phyloP scores from a whole-genome alignment of 78 protist genomes.

The Isochrysis galbana region DNA sequence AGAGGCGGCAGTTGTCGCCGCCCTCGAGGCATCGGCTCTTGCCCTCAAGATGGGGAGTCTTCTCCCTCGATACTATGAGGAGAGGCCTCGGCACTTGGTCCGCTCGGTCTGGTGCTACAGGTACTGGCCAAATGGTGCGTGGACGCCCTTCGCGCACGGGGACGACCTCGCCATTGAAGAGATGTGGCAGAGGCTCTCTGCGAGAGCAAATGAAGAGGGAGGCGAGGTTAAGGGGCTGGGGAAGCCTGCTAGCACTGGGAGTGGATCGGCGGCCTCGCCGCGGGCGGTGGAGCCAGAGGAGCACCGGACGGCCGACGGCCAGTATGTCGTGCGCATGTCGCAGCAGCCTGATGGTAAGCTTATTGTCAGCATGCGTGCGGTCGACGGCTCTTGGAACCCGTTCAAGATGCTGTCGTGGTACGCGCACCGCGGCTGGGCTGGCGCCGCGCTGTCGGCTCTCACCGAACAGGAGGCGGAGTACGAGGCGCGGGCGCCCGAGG shows the following conservation, averaged over 20 bases:
- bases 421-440: neutral
- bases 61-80: neutral
- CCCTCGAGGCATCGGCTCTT: too few relatives aligned
- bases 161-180: neutral
- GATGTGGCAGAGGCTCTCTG: neutral
- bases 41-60: neutral
- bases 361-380: neutral
- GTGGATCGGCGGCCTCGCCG: too few relatives aligned
- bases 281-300: too few relatives aligned
- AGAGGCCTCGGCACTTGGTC: neutral
- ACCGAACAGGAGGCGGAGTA: neutral
- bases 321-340: neutral
- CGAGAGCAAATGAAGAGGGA: neutral
- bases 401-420: neutral
- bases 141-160: neutral
- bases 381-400: neutral
- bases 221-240: too few relatives aligned
- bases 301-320: neutral
- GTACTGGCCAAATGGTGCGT: neutral
- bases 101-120: neutral
- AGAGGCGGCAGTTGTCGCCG: neutral
- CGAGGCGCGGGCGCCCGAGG: neutral
- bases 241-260: too few relatives aligned
- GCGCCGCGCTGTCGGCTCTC: neutral
- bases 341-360: neutral